phyloP scores from a whole-genome alignment of 805 yeast species.

The Starmerella stigmatis region DNA sequence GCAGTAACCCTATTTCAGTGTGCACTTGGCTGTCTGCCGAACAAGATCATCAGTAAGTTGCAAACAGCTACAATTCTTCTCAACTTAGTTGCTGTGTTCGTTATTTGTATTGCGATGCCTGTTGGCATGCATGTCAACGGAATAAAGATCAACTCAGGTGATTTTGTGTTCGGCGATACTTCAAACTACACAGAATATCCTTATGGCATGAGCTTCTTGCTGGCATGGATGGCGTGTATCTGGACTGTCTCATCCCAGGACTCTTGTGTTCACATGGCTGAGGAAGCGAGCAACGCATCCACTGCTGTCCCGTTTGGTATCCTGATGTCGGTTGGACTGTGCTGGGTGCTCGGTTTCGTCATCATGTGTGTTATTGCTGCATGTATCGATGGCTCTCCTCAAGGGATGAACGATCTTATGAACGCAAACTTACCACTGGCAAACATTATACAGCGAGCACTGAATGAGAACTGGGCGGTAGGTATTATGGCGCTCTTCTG shows the following conservation, averaged over 20 bases:
- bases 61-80: conserved; percentile 50
- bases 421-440: conserved; percentile 54
- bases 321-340: conserved; percentile 45
- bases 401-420: conserved; percentile 36
- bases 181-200: conserved; percentile 47
- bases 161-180: conserved; percentile 45
- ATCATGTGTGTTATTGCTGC: conserved; percentile 46
- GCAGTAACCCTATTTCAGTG: conserved; percentile 49
- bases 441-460: conserved; percentile 49
- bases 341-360: conserved; percentile 50
- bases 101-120: conserved; percentile 56
- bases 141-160: conserved; percentile 38
- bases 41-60: conserved; percentile 45
- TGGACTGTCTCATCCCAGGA: conserved; percentile 73
- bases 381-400: conserved; percentile 35
- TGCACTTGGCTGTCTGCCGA: conserved; percentile 44
- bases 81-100: conserved; percentile 42
- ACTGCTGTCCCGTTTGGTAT: conserved; percentile 58
- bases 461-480: conserved; percentile 56
- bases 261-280: conserved; percentile 62
- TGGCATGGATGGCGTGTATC: conserved; percentile 53
- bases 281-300: conserved; percentile 55
- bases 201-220: conserved; percentile 45
- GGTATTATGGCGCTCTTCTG: conserved; percentile 52
- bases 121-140: conserved; percentile 35